Evolutionary conservation across 2,329 filamentous ascomycete species (phyloP).

Genomic region (Fusarium sp.): DNA sequence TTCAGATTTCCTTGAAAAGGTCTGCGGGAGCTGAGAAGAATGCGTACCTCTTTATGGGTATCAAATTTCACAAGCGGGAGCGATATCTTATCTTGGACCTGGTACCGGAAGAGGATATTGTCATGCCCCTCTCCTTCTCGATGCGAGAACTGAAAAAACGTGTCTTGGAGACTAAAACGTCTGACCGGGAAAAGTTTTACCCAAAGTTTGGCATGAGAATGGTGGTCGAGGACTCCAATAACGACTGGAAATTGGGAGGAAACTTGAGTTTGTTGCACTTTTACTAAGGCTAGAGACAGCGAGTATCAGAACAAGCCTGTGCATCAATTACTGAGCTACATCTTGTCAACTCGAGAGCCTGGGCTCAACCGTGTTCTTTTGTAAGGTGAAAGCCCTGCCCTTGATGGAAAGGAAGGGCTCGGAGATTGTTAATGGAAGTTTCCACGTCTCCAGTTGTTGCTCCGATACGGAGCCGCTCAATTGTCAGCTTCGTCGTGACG

Average conservation of each 20-base stretch:
- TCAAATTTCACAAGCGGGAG: neutral
- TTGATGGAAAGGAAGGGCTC: too few relatives aligned
- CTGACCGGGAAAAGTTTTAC: too few relatives aligned
- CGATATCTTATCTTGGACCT: neutral
- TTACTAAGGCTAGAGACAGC: too few relatives aligned
- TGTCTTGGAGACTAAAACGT: too few relatives aligned
- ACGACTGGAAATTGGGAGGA: neutral
- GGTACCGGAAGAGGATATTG: neutral
- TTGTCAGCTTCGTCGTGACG: slow-evolving; percentile 8
- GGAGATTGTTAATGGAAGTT: too few relatives aligned
- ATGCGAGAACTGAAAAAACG: too few relatives aligned
- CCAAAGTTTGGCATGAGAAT: neutral
- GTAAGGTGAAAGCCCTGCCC: too few relatives aligned
- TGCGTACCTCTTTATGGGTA: neutral
- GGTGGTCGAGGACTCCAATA: neutral
- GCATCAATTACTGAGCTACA: too few relatives aligned
- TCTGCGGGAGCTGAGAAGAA: neutral
- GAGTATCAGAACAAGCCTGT: too few relatives aligned
- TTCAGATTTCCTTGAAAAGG: neutral
- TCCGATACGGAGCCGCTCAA: neutral
- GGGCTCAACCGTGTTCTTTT: too few relatives aligned
- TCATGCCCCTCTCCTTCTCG: too few relatives aligned
- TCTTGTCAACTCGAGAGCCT: too few relatives aligned
- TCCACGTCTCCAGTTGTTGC: neutral
- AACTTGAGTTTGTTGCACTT: neutral